Evolutionary conservation across 768 basidiomycete genomes (phyloP), one percentile per base, ranked within the genome.

Genomic region (Dendrothele bispora): DNA sequence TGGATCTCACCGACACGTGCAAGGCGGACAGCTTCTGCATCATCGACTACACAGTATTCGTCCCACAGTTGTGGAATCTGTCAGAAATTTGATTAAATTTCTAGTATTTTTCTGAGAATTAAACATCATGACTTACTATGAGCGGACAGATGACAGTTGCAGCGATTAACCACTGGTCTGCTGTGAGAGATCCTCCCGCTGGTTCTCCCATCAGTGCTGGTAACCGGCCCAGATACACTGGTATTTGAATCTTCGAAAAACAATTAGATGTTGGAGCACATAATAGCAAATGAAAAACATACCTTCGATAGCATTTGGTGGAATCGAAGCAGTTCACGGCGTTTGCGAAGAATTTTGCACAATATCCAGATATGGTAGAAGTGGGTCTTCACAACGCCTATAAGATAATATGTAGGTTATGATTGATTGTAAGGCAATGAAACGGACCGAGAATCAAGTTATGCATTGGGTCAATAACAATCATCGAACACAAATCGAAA

Each of bases 311-410:
- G 20, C 14, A 39, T 39, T 8, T 10, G 14, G 21, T 39, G 38
- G 10, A 39, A 20, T 10, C 38, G 14, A 8, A 39, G 30, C 12
- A 58, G 43, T 25, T 55, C 55, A 29, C 56, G 55, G 4, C 49
- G 51, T 26, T 58, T 58, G 15, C 39, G 41, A 11, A 60, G 49
- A 20, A 61, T 53, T n/a, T 60, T 58, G 5, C 18, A n/a, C 22
- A 59, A 56, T 8, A 58, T 58, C 60, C 60, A 61, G 17, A 61
- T 61, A 30, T 60, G 57, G 25, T 61, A 61, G 37, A 61, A 59
- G 39, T 61, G 60, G 1, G 58, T 59, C 43, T 61, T 61, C 6
- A 61, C 52, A 15, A 59, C 35, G 18, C 60, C 58, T 60, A 14
- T 7, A 26, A 11, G 24, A n/a, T n/a, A n/a, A n/a, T n/a, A n/a